phyloP scores from a whole-genome alignment of 441 rosid species.

The Metrosideros polymorpha region DNA sequence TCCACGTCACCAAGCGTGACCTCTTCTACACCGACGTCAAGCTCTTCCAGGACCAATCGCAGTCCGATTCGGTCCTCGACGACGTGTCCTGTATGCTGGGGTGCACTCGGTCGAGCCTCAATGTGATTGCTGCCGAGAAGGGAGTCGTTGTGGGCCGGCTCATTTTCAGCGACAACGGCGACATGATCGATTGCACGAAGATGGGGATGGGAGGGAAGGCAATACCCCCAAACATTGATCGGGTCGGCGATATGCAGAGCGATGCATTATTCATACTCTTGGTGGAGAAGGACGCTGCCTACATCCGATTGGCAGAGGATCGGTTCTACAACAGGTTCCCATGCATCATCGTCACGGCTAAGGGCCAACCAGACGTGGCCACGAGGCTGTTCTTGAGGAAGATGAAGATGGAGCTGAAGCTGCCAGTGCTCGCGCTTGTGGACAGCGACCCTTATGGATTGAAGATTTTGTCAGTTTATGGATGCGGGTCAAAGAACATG shows the following conservation, averaged over 20 bases:
- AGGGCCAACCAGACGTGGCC: slow-evolving; percentile 97
- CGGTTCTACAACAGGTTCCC: slow-evolving; percentile 94
- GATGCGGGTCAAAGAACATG: slow-evolving; percentile 99
- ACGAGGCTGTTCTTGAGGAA: slow-evolving; percentile 88
- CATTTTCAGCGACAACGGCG: slow-evolving; percentile 91
- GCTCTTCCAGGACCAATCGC: slow-evolving; percentile 94
- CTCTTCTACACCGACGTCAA: slow-evolving; percentile 95
- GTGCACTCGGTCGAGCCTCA: slow-evolving; percentile 86
- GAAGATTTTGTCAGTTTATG: slow-evolving; percentile 90
- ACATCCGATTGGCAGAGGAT: slow-evolving; percentile 87
- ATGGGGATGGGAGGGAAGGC: slow-evolving; percentile 99
- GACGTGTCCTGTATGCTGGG: slow-evolving; percentile 95
- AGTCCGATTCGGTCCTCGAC: slow-evolving; percentile 74
- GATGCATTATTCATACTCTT: slow-evolving; percentile 81
- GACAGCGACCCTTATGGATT: slow-evolving; percentile 96
- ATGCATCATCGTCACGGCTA: slow-evolving; percentile 83
- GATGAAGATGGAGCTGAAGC: slow-evolving; percentile 87
- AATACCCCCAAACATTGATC: slow-evolving; percentile 83
- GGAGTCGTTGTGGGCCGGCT: slow-evolving; percentile 93
- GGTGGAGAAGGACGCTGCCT: slow-evolving; percentile 95
- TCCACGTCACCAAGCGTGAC: slow-evolving; percentile 96
- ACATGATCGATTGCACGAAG: slow-evolving; percentile 92
- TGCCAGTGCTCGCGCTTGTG: slow-evolving; percentile 89
- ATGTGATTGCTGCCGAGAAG: slow-evolving; percentile 84
- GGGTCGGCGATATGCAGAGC: slow-evolving; percentile 93